Percentiles rank a stretch among this genome's conserved stretches.
These are phyloP conservation scores for Cephaloascus albidus DNA, from an alignment of 805 yeast genomes.

Conservation along the genomic window DNA sequence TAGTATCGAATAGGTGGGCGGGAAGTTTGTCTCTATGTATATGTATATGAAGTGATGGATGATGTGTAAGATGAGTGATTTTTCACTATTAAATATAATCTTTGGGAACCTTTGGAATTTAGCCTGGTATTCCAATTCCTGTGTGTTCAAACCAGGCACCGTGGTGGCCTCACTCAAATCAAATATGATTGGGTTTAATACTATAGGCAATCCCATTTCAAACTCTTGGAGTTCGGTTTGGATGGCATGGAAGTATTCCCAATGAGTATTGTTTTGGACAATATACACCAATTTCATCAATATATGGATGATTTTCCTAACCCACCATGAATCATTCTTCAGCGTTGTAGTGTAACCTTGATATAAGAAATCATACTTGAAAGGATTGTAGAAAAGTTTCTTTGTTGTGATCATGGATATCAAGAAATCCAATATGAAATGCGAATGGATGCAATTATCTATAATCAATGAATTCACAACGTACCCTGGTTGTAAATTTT, in stretches of 20 bases:
- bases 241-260: background rate
- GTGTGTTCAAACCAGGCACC: background rate
- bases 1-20: background rate
- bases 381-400: conserved; percentile 2
- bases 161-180: too few relatives aligned
- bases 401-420: background rate
- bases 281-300: conserved; percentile 1
- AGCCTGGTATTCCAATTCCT: background rate
- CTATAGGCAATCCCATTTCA: conserved; percentile 4
- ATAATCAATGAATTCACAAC: conserved; percentile 2
- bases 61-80: conserved; percentile 4
- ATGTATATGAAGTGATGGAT: conserved; percentile 7
- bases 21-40: conserved; percentile 3
- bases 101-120: conserved; percentile 3
- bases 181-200: conserved; percentile 4
- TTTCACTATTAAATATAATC: conserved; percentile 4
- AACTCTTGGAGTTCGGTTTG: conserved; percentile 2
- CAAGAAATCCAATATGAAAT: conserved; percentile 1
- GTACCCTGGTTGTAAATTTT: background rate
- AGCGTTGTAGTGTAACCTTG: background rate
- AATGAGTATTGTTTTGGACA: background rate
- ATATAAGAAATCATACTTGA: conserved; percentile 1
- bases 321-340: conserved; percentile 3
- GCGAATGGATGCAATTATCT: background rate
- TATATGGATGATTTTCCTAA: conserved; percentile 1